Conservation (phyloP, 2,329 filamentous ascomycete genomes). For the Pseudogymnoascus verrucosus region DNA sequence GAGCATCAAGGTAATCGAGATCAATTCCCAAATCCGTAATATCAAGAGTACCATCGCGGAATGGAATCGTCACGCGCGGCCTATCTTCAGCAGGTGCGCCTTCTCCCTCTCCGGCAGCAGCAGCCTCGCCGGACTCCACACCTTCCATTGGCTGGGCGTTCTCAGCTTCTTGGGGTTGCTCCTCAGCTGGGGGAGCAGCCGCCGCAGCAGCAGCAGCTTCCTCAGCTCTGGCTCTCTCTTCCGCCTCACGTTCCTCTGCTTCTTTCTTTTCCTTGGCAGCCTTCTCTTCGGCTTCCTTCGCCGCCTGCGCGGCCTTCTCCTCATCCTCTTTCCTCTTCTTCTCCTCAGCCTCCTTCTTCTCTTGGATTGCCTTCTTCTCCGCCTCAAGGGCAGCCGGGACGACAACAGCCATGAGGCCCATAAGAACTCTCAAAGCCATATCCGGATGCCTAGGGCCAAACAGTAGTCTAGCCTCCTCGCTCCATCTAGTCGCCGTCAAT, state of each 20-base stretch:
- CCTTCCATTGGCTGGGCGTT: conserved; percentile 60
- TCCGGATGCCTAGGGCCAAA: conserved; percentile 65
- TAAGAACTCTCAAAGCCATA: conserved; percentile 59
- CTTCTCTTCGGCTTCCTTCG: conserved; percentile 63
- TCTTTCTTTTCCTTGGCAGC: conserved; percentile 59
- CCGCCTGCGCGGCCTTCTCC: conserved; percentile 58
- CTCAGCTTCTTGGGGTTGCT: conserved; percentile 21
- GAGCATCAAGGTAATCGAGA: conserved; percentile 84
- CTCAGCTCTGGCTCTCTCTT: conserved; percentile 57
- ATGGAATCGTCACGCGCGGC: conserved; percentile 68
- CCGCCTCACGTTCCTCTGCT: conserved; percentile 63
- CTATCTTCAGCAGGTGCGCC: conserved; percentile 40
- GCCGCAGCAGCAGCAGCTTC: conserved; percentile 43
- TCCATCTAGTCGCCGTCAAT: conserved; percentile 70
- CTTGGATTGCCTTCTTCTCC: conserved; percentile 59
- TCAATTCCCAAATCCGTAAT: conserved; percentile 94
- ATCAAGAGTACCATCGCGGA: conserved; percentile 80
- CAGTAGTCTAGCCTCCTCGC: conserved; percentile 81
- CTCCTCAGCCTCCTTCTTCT: conserved; percentile 52
- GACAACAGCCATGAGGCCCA: conserved; percentile 62
- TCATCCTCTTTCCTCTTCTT: conserved; percentile 56
- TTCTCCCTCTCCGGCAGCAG: conserved; percentile 27
- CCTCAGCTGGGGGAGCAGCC: conserved; percentile 40
- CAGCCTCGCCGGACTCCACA: conserved; percentile 39
- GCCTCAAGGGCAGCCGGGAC: conserved; percentile 78